Percentiles rank a stretch among this genome's conserved stretches.
These are phyloP conservation scores for Ballota nigra DNA, from an alignment of 257 asterid genomes.

Conservation along the genomic window DNA sequence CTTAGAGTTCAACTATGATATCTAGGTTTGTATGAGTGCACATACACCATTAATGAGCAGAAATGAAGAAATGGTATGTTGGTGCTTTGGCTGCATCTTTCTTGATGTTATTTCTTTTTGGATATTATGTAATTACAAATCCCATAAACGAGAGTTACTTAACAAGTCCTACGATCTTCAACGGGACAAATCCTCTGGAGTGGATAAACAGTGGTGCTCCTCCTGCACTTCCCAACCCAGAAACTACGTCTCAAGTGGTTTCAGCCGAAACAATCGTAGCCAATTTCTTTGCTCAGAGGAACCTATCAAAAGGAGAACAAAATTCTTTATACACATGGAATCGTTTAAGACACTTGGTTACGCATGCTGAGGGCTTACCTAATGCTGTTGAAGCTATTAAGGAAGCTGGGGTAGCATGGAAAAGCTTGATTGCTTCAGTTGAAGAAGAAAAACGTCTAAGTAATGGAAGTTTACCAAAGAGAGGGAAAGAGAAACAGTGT, in stretches of 20 bases:
- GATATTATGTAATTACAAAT: slow-evolving; percentile 50
- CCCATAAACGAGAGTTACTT: slow-evolving; percentile 59
- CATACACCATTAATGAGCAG: slow-evolving; percentile 37
- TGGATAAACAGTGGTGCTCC: slow-evolving; percentile 63
- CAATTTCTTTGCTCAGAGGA: slow-evolving; percentile 49
- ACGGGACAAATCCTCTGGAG: slow-evolving; percentile 78
- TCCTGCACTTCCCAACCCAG: slow-evolving; percentile 55
- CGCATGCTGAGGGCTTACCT: slow-evolving; percentile 69
- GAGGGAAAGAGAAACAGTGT: slow-evolving; percentile 91
- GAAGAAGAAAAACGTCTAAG: slow-evolving; percentile 60
- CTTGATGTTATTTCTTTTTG: slow-evolving; percentile 65
- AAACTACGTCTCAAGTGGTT: slow-evolving; percentile 49
- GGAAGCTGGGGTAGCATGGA: slow-evolving; percentile 86
- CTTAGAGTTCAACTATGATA: slow-evolving; percentile 23
- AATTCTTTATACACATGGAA: slow-evolving; percentile 71
- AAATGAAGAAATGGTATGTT: slow-evolving; percentile 88
- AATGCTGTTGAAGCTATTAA: slow-evolving; percentile 81
- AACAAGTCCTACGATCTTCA: slow-evolving; percentile 45
- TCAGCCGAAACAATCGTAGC: slow-evolving; percentile 48
- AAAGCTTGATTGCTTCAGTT: slow-evolving; percentile 62
- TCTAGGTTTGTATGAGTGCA: slow-evolving; percentile 29
- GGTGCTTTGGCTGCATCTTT: slow-evolving; percentile 61
- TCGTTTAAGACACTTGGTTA: slow-evolving; percentile 52
- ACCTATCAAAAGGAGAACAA: slow-evolving; percentile 56
- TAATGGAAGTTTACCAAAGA: slow-evolving; percentile 58